Base-by-base conservation (phyloP, 257 asterid species). In the Solanum tarapatanum region DNA sequence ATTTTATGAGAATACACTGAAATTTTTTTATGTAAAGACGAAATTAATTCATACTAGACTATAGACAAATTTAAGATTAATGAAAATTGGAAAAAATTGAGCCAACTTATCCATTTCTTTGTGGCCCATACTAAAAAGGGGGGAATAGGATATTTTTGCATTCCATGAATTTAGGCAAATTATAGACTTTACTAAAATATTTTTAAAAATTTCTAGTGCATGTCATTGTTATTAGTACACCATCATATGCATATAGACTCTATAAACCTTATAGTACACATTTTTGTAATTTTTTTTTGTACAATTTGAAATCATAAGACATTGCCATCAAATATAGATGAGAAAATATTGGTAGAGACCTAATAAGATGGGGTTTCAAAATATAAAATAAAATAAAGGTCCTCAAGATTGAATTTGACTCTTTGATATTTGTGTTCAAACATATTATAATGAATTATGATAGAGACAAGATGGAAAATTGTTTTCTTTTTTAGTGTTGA, bases 341-440 rank as follows among this genome's bases (percentile, higher is more conserved):
- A 82, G 43, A 82, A 82, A 75, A 75, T 75, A 36, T 82, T 48
- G 43, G 70, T 30, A 28, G 39, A 80, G 68, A 80, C 23, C 37
- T 30, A 70, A 35, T 28, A 82, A 82, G 70, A 48, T 82, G 85
- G 69, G 85, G 85, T 48, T 30, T 48, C 43, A 48, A 82, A 32
- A 30, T 6, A 39, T 6, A 39, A 21, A 32, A 79, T 14, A 43
- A 62, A 62, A 62, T 4, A 82, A 82, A 11, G 90, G 89, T 68
- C 74, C 88, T 89, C 89, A 89, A 87, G 87, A 64, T 73, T 64
- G 66, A n/a, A 82, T 85, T 90, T 90, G 91, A 90, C 92, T 89
- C 74, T 86, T 74, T 70, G 88, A 88, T 84, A 88, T 85, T 69
- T 89, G 87, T 83, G 89, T 89, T 89, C 90, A 90, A 90, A 88